Evolutionary conservation across 2,329 filamentous ascomycete species (phyloP), one percentile per base, ranked within the genome.

Genomic region (Nemania sp.): DNA sequence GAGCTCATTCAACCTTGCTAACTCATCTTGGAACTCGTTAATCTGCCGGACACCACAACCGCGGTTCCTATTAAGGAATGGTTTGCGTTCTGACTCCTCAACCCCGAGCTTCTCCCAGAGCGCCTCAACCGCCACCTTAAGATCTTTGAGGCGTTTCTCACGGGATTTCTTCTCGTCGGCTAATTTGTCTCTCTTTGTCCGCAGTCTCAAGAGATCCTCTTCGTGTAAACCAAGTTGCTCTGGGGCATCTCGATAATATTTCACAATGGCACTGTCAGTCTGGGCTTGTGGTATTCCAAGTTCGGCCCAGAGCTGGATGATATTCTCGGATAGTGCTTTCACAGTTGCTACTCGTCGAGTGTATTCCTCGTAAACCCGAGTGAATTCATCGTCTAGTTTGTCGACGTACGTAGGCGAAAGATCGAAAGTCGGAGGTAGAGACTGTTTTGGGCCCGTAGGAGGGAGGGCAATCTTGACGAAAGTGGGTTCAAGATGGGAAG

Each of bases 351-450:
- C 86, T 55, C 96, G 92, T 72, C 90, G 92, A 51, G 91, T 93
- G 81, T 98, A 99, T 82, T 99, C 97, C 76, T 98, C 94, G 80
- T 98, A 98, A 22, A 99, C 93, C 68, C 94, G 89, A 11, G 93
- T 93, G 77, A 98, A 99, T 80, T 99, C 96, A 62, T 87, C 86
- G 78, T 99, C 95, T 22, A 99, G 88, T 65, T 91, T 90, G 69
- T 92, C 89, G 61, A 98, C 92, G 76, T 98, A 99, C 4, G 91
- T 86, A 0, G 93, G 90, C 0, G 95, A 98, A n/a, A 99, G 89
- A 76, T 98, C 94, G 79, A 99, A 98, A 60, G 87, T 92, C 2
- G 93, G 89, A 0, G 94, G 89, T 45, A 97, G 86, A 13, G 90
- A 90, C 53, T 93, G 89, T 72, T 93, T 92, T 5, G 91, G 89